Conservation (phyloP, 192 early-diverging fungal genomes). For the Entrophospora sp. region DNA sequence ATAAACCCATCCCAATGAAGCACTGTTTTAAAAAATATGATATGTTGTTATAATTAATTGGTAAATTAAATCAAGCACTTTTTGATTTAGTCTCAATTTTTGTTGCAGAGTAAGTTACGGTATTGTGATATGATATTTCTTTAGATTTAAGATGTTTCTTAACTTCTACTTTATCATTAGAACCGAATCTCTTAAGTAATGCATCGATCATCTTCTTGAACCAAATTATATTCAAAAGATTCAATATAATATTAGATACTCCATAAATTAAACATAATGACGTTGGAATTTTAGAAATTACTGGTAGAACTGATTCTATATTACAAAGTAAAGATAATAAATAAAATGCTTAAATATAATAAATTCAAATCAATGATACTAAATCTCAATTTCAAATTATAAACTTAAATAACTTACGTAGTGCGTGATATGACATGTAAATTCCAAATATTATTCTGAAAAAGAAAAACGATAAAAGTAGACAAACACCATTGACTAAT, state of each 20-base stretch:
- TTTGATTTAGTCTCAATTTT: too few species aligned
- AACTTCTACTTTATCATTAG: background rate
- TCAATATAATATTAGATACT: constrained; percentile 48
- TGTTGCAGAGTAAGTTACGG: too few species aligned
- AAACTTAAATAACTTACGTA: constrained; percentile 29
- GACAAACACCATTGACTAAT: constrained; percentile 71
- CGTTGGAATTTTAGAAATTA: constrained; percentile 28
- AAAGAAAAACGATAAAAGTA: constrained; percentile 66
- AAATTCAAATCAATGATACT: too few species aligned
- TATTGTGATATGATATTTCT: too few species aligned
- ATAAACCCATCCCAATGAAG: too few species aligned
- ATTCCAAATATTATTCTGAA: constrained; percentile 71
- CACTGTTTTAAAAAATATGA: too few species aligned
- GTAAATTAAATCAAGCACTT: too few species aligned
- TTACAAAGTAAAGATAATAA: background rate
- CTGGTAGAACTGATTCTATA: constrained; percentile 20
- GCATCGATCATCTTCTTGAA: constrained; percentile 47
- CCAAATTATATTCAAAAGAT: constrained; percentile 57
- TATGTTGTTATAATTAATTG: too few species aligned
- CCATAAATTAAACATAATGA: constrained; percentile 41
- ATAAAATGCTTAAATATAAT: background rate
- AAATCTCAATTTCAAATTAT: background rate
- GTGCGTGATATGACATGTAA: constrained; percentile 60
- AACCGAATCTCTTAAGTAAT: constrained; percentile 33
- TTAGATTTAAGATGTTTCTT: background rate